phyloP scores from a whole-genome alignment of 306 rosid species.

The Quercus rubra region DNA sequence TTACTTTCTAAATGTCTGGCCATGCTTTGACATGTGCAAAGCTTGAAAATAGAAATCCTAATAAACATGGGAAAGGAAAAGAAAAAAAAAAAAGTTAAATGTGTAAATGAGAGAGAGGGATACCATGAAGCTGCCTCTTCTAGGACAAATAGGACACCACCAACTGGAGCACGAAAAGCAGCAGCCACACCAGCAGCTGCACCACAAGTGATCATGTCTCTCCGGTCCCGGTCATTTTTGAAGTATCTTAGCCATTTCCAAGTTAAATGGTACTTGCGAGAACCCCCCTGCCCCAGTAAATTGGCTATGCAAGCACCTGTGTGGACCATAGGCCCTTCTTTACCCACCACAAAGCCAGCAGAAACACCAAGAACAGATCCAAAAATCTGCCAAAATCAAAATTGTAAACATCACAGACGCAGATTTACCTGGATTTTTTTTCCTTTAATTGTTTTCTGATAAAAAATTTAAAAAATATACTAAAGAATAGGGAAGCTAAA shows the following conservation, averaged over 20 bases:
- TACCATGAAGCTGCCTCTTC: constrained; percentile 99
- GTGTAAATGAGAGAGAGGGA: constrained; percentile 21
- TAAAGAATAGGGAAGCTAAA: no score
- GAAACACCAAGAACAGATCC: constrained; percentile 89
- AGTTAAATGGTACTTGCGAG: constrained; percentile 67
- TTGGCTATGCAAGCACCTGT: constrained; percentile 94
- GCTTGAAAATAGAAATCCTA: background rate
- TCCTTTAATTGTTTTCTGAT: no score
- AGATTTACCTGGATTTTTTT: no score
- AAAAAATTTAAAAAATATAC: no score
- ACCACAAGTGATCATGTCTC: constrained; percentile 94
- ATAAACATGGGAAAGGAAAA: background rate
- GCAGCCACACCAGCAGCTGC: constrained; percentile 98
- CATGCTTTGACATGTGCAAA: background rate
- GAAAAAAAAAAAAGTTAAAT: background rate
- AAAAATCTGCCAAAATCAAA: constrained; percentile 54
- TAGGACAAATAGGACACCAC: constrained; percentile 92
- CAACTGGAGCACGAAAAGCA: constrained; percentile 94
- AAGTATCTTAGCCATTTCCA: constrained; percentile 76
- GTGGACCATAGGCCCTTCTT: constrained; percentile 98
- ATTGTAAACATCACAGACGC: background rate
- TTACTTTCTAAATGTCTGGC: background rate
- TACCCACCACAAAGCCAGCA: constrained; percentile 90
- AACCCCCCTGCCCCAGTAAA: constrained; percentile 87
- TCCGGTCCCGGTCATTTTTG: constrained; percentile 85